Base-by-base conservation (phyloP, 331 rosid species). In the Phaseolus coccineus region DNA sequence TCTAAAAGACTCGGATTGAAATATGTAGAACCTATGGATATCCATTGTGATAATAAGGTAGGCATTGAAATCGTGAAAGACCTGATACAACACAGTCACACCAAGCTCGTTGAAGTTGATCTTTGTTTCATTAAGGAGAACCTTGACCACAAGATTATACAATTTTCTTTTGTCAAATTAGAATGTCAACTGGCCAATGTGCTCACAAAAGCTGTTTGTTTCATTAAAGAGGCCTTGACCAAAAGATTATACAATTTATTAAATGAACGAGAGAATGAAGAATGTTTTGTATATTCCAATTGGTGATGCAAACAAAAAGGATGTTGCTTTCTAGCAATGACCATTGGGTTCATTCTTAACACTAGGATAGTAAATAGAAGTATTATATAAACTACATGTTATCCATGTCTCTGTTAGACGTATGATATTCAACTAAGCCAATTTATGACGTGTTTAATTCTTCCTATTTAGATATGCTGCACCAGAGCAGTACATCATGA, bases 401-500 rank as follows among this genome's bases (percentile, higher is more conserved):
- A 19, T 22, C 14, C 74, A 7, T 73, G 28, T 68, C 31, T 27
- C 58, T 73, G 31, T 66, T 65, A 72, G 82, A 53, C 63, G 3
- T 25, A 6, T 62, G 50, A 55, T 16, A 31, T 73, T 22, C 39
- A 50, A 57, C 58, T 25, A 14, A 44, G 37, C 28, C 13, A 72
- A 30, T n/a, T 78, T 11, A 11, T 69, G 73, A n/a, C 7, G 55
- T 71, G 68, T 59, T 42, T 12, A 44, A 72, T 76, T 25, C 55
- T 48, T 86, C 77, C 30, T 67, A 77, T 81, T 77, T 88, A 95
- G 99, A 80, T 95, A 95, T 89, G 85, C 97, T 72, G 99, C 97
- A 53, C 99, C 97, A 4, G 99, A 95, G 88, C 97, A 95, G 80
- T 92, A 95, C 80, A 95, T 95, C 86, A 95, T 95, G 99, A 93